These are phyloP conservation scores for Solanum pimpinellifolium DNA, from an alignment of 257 asterid species.

Conservation along the genomic window DNA sequence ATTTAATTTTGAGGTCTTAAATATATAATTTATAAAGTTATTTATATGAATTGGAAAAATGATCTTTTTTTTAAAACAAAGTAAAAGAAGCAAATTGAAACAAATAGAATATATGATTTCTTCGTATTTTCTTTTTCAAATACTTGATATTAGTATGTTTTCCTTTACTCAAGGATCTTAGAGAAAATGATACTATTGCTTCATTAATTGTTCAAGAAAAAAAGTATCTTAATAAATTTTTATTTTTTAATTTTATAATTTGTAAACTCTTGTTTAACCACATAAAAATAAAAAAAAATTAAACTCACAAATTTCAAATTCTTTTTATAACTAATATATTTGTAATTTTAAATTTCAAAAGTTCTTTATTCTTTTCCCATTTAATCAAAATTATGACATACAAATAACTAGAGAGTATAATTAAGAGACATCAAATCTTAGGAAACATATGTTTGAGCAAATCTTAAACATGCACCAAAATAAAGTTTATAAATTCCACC, in stretches of 20 bases:
- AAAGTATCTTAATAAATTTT: background rate
- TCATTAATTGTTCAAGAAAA: background rate
- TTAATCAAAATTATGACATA: background rate
- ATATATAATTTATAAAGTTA: too few relatives aligned
- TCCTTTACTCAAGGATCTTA: too few relatives aligned
- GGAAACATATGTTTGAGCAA: background rate
- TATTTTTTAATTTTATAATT: background rate
- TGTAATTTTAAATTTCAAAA: background rate
- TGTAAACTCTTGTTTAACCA: background rate
- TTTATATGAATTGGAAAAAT: fast-evolving
- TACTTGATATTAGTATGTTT: background rate
- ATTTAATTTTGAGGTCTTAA: too few relatives aligned
- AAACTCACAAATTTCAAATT: background rate
- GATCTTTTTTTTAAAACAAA: too few relatives aligned
- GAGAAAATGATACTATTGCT: background rate
- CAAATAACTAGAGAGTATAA: background rate
- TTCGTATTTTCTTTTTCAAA: too few relatives aligned
- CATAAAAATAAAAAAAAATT: background rate
- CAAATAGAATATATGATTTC: too few relatives aligned
- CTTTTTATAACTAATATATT: background rate
- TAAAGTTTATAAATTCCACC: background rate
- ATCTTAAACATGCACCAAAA: background rate
- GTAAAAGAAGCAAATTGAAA: too few relatives aligned
- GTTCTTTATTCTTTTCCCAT: background rate
- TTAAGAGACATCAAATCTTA: background rate